Evolutionary conservation across 2,329 filamentous ascomycete genomes (phyloP).

Genomic region (Coniochaeta sp.): DNA sequence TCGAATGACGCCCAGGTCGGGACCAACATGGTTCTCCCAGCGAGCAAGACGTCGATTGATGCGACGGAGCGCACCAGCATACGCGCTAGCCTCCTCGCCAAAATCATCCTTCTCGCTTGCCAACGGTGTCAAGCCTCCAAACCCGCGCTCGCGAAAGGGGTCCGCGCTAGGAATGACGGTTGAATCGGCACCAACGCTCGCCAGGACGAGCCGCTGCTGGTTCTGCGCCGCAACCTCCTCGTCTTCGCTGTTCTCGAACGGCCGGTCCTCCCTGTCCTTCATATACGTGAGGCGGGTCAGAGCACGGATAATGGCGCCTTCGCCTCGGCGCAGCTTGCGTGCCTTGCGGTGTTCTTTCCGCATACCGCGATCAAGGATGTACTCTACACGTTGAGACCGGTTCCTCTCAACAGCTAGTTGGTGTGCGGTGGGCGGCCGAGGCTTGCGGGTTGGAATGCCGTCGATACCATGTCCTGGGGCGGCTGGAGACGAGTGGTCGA

Average conservation of each 20-base stretch:
- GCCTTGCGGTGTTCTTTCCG: constrained; percentile 57
- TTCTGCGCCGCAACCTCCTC: constrained; percentile 35
- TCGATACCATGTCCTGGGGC: constrained; percentile 42
- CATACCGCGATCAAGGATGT: constrained; percentile 70
- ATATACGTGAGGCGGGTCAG: constrained; percentile 55
- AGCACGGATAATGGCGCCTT: constrained; percentile 61
- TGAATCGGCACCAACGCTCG: background rate
- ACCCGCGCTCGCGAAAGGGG: constrained; percentile 46
- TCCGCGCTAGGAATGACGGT: constrained; percentile 15
- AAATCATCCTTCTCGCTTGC: constrained; percentile 61
- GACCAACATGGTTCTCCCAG: constrained; percentile 51
- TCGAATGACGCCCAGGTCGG: constrained; percentile 34
- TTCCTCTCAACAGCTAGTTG: constrained; percentile 76
- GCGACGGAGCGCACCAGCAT: constrained; percentile 58
- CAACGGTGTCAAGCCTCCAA: constrained; percentile 58
- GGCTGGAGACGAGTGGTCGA: constrained; percentile 54
- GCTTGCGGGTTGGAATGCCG: constrained; percentile 51
- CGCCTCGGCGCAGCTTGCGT: constrained; percentile 51
- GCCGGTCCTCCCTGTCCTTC: constrained; percentile 25
- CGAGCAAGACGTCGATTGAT: constrained; percentile 58
- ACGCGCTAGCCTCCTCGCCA: constrained; percentile 64
- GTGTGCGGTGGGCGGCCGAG: constrained; percentile 71
- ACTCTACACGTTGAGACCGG: constrained; percentile 70
- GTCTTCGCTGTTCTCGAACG: constrained; percentile 56
- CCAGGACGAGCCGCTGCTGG: constrained; percentile 13